Conservation (phyloP, 2,329 filamentous ascomycete species). For the Ophiostoma sp. region DNA sequence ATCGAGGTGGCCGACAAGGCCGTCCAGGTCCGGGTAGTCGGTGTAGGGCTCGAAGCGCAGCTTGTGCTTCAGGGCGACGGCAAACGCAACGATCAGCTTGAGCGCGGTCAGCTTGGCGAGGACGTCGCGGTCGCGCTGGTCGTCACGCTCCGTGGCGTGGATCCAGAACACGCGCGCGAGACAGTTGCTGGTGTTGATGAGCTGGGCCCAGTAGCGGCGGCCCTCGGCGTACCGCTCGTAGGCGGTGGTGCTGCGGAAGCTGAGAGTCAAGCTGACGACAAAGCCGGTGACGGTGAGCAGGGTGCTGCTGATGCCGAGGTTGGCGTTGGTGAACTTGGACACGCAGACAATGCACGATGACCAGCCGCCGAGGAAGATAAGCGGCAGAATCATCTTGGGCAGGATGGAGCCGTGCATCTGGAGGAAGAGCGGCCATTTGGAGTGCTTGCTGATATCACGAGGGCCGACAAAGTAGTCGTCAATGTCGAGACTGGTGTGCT, state of each 20-base stretch:
- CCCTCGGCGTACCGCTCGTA: conserved; percentile 62
- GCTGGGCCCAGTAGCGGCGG: conserved; percentile 52
- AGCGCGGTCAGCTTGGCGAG: conserved; percentile 62
- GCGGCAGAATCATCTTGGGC: conserved; percentile 68
- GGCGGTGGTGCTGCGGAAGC: conserved; percentile 71
- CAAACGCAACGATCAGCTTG: conserved; percentile 64
- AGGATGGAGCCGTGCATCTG: conserved; percentile 67
- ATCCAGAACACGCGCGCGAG: conserved; percentile 80
- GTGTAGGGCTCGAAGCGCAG: conserved; percentile 68
- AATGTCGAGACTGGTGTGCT: conserved; percentile 36
- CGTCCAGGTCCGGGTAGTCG: conserved; percentile 60
- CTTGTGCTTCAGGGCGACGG: conserved; percentile 65
- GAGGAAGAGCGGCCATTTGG: conserved; percentile 72
- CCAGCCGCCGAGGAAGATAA: conserved; percentile 60
- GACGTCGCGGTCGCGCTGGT: conserved; percentile 57
- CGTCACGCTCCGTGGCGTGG: conserved; percentile 57
- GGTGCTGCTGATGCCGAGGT: conserved; percentile 54
- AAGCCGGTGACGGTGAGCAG: conserved; percentile 77
- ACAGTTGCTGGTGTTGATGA: conserved; percentile 58
- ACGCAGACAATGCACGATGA: conserved; percentile 55
- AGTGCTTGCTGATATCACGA: conserved; percentile 65
- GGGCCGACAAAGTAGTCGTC: conserved; percentile 53
- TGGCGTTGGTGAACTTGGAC: conserved; percentile 28
- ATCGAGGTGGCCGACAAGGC: conserved; percentile 57
- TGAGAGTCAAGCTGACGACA: conserved; percentile 70